Evolutionary conservation across 108 stramenopile species (phyloP).

Genomic region (Skeletonema costatum): DNA sequence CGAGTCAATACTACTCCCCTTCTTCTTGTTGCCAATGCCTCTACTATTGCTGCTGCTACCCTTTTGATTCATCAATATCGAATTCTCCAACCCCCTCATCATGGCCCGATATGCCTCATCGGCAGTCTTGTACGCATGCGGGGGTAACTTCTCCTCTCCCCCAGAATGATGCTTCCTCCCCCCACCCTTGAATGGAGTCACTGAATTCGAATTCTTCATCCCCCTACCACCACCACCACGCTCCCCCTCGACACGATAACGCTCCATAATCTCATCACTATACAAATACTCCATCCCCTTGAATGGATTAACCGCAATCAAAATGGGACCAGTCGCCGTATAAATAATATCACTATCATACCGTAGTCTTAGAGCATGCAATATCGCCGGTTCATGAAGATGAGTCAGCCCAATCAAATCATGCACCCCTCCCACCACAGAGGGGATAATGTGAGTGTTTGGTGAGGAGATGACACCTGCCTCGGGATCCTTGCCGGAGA

Average conservation of each 20-base stretch:
- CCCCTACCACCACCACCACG: constrained; percentile 19
- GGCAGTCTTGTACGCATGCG: constrained; percentile 94
- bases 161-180: constrained; percentile 43
- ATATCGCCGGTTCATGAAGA: constrained; percentile 85
- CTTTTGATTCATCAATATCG: constrained; percentile 47
- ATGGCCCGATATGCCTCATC: constrained; percentile 96
- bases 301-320: constrained; percentile 96
- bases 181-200: constrained; percentile 35
- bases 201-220: constrained; percentile 36
- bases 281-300: constrained; percentile 86
- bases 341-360: constrained; percentile 89
- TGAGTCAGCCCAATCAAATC: constrained; percentile 86
- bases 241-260: constrained; percentile 78
- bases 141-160: constrained; percentile 52
- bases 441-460: background rate
- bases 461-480: constrained; percentile 22
- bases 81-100: constrained; percentile 84
- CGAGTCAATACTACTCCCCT: background rate
- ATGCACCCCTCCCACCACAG: constrained; percentile 68
- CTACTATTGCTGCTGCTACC: background rate
- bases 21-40: background rate
- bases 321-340: constrained; percentile 89
- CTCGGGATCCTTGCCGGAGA: constrained; percentile 56
- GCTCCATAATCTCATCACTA: constrained; percentile 72
- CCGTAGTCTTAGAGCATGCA: constrained; percentile 77